Evolutionary conservation across 2,329 filamentous ascomycete species (phyloP), one percentile per base, ranked within the genome.

Genomic region (Podosphaera fusca): DNA sequence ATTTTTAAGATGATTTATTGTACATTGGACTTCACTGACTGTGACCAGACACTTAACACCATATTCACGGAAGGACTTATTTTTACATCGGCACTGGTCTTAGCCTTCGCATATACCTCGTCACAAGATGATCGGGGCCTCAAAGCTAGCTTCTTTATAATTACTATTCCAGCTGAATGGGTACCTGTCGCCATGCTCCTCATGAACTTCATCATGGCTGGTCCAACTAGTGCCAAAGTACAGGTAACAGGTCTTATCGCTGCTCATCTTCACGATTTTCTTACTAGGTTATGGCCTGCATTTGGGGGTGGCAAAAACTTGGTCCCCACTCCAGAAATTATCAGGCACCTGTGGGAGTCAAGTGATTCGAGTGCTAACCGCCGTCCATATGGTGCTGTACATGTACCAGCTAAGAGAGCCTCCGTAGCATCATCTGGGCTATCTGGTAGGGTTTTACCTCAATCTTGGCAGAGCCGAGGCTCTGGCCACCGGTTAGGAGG

Each of bases 191-290:
- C 83, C 61, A 85, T 94, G 76, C 77, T 96, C 50, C 69, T 81
- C 14, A 72, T 87, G 64, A 84, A 83, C 9, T 74, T 94, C 30
- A 72, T 96, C 56, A 78, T 85, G 66, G 74, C 71, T 4, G 82
- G 82, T 9, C 74, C 75, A 40, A 62, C 69, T 2, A 70, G 70
- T 21, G 76, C 85, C 9, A 66, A 85, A 57, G 65, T 81, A 3
- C 81, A 94, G 65, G 69, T 80, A 3, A 85, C 79, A 38, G 92
- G 92, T n/a, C 74, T 98, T 9, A 61, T 94, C 49, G 86, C 89
- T 10, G 89, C 89, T 3, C 92, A 98, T 68, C 66, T 92, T 29
- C 94, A 87, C 70, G 86, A 96, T 67, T 98, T 96, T 66, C 69
- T 95, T 55, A 87, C 85, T 1, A 79, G 86, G 54, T 76, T 95